phyloP scores from a whole-genome alignment of 345 rosid genomes.

The Draba incana region DNA sequence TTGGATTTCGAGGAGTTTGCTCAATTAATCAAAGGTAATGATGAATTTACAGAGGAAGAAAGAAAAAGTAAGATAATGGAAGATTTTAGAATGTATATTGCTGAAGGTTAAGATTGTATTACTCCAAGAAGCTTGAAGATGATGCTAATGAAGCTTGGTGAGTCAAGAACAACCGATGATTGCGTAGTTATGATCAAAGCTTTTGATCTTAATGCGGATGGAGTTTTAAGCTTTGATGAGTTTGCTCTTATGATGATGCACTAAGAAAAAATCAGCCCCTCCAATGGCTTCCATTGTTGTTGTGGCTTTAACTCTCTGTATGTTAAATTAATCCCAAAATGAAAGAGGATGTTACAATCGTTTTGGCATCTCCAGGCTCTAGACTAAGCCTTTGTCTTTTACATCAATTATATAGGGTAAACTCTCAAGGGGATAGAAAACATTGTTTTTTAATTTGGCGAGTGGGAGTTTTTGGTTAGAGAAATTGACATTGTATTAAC shows the following conservation, averaged over 20 bases:
- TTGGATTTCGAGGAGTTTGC: constrained; percentile 61
- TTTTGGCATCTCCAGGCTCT: too few relatives aligned
- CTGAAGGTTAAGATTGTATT: constrained; percentile 57
- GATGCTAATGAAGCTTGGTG: constrained; percentile 62
- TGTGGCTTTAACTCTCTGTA: not conserved
- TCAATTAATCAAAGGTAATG: constrained; percentile 48
- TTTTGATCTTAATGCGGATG: constrained; percentile 74
- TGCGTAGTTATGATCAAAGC: constrained; percentile 60
- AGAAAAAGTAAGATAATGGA: constrained; percentile 48
- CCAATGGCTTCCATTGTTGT: not conserved
- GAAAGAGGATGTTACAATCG: too few relatives aligned
- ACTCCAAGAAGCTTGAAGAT: constrained; percentile 60
- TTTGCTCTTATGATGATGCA: constrained; percentile 73
- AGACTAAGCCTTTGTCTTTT: too few relatives aligned
- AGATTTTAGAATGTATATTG: constrained; percentile 63
- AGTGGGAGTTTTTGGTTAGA: too few relatives aligned
- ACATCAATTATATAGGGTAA: too few relatives aligned
- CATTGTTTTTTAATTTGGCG: too few relatives aligned
- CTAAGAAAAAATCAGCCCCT: constrained; percentile 24
- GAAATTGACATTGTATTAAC: too few relatives aligned
- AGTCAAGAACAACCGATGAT: constrained; percentile 51
- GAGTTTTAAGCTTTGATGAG: constrained; percentile 72
- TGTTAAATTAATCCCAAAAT: not conserved
- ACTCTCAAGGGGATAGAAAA: too few relatives aligned
- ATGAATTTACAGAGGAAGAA: constrained; percentile 48